A percentile compares a stretch with the other conserved stretches of the same genome.
Evolutionary conservation across 2,329 filamentous ascomycete genomes (phyloP).

Genomic region (Niveomyces coronatus): DNA sequence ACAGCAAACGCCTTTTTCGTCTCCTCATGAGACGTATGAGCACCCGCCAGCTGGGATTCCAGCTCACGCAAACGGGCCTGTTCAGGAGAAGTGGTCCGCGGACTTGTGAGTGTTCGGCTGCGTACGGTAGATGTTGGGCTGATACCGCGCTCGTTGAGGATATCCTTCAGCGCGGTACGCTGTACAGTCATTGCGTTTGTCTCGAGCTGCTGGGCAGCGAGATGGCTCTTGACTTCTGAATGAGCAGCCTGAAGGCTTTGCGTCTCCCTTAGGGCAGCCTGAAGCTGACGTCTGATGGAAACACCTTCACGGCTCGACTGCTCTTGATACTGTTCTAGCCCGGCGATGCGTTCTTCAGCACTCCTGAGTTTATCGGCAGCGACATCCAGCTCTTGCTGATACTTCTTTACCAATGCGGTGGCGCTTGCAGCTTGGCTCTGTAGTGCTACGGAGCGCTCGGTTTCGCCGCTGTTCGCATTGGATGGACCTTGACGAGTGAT

Average conservation of each 20-base stretch:
- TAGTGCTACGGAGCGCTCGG: constrained; percentile 61
- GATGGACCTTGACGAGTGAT: constrained; percentile 46
- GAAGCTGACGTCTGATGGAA: constrained; percentile 79
- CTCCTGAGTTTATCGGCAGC: constrained; percentile 83
- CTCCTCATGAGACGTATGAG: constrained; percentile 74
- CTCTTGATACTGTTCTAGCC: constrained; percentile 93
- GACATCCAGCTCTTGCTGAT: constrained; percentile 76
- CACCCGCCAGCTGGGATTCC: constrained; percentile 74
- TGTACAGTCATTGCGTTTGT: constrained; percentile 90
- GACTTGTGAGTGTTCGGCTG: constrained; percentile 60
- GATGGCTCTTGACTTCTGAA: constrained; percentile 68
- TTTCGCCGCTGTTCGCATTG: constrained; percentile 36
- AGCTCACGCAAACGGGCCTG: constrained; percentile 70
- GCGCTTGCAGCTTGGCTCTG: constrained; percentile 72
- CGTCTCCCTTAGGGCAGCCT: constrained; percentile 71
- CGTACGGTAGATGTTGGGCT: constrained; percentile 64
- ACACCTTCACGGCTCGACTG: constrained; percentile 91
- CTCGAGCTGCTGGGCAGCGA: constrained; percentile 82
- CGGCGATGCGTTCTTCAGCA: constrained; percentile 93
- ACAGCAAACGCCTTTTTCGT: constrained; percentile 66
- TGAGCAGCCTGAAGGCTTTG: constrained; percentile 74
- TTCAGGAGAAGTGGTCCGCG: constrained; percentile 67
- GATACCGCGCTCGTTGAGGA: constrained; percentile 80
- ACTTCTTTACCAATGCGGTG: constrained; percentile 72
- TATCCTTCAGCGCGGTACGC: constrained; percentile 85